Conservation (phyloP, 345 rosid species). For the Boechera stricta region DNA sequence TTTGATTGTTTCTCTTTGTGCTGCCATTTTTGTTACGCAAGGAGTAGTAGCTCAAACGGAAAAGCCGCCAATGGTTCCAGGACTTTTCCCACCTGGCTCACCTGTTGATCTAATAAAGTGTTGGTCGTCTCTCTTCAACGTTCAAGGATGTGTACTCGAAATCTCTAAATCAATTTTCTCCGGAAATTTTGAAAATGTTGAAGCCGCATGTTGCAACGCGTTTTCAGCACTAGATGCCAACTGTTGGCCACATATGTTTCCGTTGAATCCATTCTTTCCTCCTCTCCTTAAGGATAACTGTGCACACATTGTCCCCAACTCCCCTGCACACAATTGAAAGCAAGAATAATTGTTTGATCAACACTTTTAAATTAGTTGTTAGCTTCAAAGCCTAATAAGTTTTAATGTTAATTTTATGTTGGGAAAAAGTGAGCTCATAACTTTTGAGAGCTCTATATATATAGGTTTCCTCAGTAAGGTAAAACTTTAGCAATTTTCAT, state of each 20-base stretch:
- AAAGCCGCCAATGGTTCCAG: not conserved
- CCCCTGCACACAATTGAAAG: not conserved
- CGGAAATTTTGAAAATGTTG: not conserved
- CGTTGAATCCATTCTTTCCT: slow-evolving; percentile 15
- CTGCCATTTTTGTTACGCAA: slow-evolving; percentile 18
- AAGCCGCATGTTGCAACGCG: slow-evolving; percentile 22
- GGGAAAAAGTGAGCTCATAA: not conserved
- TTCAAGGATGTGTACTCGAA: slow-evolving; percentile 35
- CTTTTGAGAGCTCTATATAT: not conserved
- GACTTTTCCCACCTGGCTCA: slow-evolving; percentile 10
- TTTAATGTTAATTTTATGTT: not conserved
- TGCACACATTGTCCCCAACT: not conserved
- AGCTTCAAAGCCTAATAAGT: not conserved
- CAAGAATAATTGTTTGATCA: not conserved
- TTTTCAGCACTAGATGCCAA: not conserved
- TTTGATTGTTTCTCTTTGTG: slow-evolving; percentile 1
- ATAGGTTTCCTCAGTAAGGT: not conserved
- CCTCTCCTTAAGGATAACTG: slow-evolving; percentile 31
- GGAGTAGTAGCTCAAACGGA: slow-evolving; percentile 10
- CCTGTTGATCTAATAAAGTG: slow-evolving; percentile 24
- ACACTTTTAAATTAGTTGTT: not conserved
- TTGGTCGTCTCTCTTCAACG: slow-evolving; percentile 36
- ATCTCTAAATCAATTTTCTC: slow-evolving; percentile 30
- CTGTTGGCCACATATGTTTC: slow-evolving; percentile 39
- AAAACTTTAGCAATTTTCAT: not conserved